Evolutionary conservation across 2,329 filamentous ascomycete genomes (phyloP).

Genomic region (Penicillium decumbens): DNA sequence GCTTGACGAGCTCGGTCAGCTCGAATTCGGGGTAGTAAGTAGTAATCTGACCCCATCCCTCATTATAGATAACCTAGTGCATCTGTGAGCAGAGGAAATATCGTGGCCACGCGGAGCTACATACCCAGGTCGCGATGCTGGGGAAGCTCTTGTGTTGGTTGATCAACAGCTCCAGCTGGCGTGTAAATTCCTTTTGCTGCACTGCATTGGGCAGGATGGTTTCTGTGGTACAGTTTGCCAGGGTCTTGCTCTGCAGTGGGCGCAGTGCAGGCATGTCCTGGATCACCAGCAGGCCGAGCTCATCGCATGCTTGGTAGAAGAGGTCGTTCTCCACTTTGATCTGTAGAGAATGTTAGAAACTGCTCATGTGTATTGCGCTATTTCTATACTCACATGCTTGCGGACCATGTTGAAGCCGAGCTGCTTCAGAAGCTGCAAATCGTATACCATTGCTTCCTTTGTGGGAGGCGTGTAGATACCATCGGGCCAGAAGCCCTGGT

Average conservation of each 20-base stretch:
- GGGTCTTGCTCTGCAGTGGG: constrained; percentile 34
- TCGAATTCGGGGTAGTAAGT: constrained; percentile 52
- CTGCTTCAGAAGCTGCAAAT: constrained; percentile 59
- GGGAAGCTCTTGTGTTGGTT: constrained; percentile 61
- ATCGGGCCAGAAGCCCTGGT: constrained; percentile 69
- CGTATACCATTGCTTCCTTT: constrained; percentile 63
- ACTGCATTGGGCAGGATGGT: constrained; percentile 37
- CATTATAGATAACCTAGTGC: constrained; percentile 62
- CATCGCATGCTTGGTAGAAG: constrained; percentile 64
- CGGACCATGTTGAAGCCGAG: constrained; percentile 67
- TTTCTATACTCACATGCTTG: constrained; percentile 55
- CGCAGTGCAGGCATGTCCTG: constrained; percentile 67
- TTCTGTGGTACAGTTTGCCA: constrained; percentile 12
- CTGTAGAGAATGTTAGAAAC: constrained; percentile 25
- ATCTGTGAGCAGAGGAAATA: background rate
- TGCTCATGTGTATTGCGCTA: background rate
- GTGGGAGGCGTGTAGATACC: constrained; percentile 63
- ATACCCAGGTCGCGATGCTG: constrained; percentile 61
- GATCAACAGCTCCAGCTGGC: constrained; percentile 59
- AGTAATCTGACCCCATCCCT: constrained; percentile 63
- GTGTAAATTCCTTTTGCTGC: constrained; percentile 61
- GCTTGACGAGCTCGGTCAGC: constrained; percentile 53
- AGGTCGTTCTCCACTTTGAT: constrained; percentile 65
- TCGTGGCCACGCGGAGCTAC: constrained; percentile 5
- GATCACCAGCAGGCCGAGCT: constrained; percentile 61